Percentiles rank a stretch among this genome's conserved stretches.
phyloP scores from a whole-genome alignment of 495 filamentous ascomycete genomes.

The Penicilliopsis zonata region DNA sequence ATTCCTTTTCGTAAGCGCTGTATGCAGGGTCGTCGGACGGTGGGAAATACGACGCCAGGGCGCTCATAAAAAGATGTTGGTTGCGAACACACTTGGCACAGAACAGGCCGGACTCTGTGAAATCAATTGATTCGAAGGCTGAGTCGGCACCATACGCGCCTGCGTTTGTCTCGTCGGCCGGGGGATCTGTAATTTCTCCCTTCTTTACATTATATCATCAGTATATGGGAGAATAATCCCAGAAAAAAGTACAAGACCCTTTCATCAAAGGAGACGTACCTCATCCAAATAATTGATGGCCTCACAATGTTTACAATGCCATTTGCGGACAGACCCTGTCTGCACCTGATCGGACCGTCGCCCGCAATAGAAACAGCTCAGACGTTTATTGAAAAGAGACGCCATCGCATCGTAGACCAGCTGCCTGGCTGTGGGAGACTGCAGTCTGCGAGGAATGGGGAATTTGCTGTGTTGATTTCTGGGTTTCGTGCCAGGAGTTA shows the following conservation, averaged over 20 bases:
- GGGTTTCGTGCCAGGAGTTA: conserved; percentile 14
- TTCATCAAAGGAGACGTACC: conserved; percentile 17
- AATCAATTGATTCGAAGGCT: conserved; percentile 20
- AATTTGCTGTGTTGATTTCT: conserved; percentile 4
- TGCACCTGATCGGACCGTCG: conserved; percentile 42
- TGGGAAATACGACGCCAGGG: conserved; percentile 59
- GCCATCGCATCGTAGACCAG: conserved; percentile 29
- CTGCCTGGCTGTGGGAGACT: too few relatives aligned
- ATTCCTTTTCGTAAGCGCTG: conserved; percentile 40
- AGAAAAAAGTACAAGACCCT: neutral
- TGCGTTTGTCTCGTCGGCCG: conserved; percentile 39
- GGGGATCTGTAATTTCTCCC: conserved; percentile 79
- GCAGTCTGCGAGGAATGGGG: too few relatives aligned
- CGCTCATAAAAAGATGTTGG: conserved; percentile 59
- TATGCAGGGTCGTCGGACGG: conserved; percentile 53
- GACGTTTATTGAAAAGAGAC: conserved; percentile 30
- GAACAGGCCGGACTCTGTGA: conserved; percentile 45
- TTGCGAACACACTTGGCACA: conserved; percentile 72
- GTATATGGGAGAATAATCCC: neutral
- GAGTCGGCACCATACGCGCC: conserved; percentile 12
- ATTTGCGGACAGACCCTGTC: conserved; percentile 42
- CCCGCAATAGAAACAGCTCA: conserved; percentile 72
- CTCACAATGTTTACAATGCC: conserved; percentile 62
- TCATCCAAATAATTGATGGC: conserved; percentile 73
- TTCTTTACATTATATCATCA: conserved; percentile 40